These are phyloP conservation scores for Mycena capillaripes DNA, from an alignment of 768 basidiomycete genomes.

Conservation along the genomic window DNA sequence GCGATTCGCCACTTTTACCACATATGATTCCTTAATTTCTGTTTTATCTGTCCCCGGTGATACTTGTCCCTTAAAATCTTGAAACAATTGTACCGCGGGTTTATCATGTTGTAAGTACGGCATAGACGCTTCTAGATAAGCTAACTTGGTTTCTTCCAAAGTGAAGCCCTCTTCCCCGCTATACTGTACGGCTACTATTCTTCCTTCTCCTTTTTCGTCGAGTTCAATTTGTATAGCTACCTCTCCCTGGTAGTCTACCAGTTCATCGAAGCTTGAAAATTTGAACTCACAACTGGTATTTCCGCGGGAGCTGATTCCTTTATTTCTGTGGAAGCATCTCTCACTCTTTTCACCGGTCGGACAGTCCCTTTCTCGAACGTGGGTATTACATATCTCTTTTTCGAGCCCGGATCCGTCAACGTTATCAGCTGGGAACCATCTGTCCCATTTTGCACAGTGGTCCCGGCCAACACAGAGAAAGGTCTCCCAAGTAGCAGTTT, in stretches of 20 bases:
- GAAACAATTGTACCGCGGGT: not conserved
- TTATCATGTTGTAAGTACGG: not conserved
- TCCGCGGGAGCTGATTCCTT: not conserved
- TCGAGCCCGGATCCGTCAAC: slow-evolving; percentile 1
- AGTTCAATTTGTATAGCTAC: slow-evolving; percentile 8
- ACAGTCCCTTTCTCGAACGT: not conserved
- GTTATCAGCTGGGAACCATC: slow-evolving; percentile 5
- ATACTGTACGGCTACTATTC: not conserved
- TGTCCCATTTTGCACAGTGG: not conserved
- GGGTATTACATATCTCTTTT: not conserved
- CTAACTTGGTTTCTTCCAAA: not conserved
- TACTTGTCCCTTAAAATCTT: too few species aligned
- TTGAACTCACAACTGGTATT: not conserved
- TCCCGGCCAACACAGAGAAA: not conserved
- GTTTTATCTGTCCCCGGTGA: too few species aligned
- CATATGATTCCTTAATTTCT: not conserved
- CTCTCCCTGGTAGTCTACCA: slow-evolving; percentile 9
- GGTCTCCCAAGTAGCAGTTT: slow-evolving; percentile 2
- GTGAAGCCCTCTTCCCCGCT: not conserved
- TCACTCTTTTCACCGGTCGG: not conserved
- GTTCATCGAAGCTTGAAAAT: slow-evolving; percentile 9
- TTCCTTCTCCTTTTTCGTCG: not conserved
- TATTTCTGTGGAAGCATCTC: not conserved
- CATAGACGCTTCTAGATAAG: not conserved
- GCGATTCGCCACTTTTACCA: not conserved